phyloP scores from a whole-genome alignment of 2,329 filamentous ascomycete genomes.

The Emmonsiellopsis sp. region DNA sequence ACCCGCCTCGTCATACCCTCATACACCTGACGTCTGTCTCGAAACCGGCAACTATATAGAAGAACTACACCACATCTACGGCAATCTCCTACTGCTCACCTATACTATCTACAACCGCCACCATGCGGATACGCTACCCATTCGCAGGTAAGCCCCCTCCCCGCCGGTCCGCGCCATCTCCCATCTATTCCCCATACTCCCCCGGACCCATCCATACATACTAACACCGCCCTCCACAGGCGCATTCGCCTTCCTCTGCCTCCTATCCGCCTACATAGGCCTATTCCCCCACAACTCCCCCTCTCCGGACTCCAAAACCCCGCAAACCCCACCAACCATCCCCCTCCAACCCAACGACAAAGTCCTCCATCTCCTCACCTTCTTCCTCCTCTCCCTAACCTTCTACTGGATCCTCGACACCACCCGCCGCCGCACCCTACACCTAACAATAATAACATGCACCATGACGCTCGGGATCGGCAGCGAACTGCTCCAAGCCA shows the following conservation, averaged over 20 bases:
- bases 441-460: slow-evolving; percentile 74
- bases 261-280: slow-evolving; percentile 70
- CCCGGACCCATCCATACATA: slow-evolving; percentile 7
- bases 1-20: background rate
- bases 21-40: background rate
- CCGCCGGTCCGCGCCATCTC: background rate
- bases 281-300: slow-evolving; percentile 49
- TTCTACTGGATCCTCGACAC: slow-evolving; percentile 99
- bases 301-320: slow-evolving; percentile 15
- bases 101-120: slow-evolving; percentile 9
- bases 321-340: slow-evolving; percentile 30
- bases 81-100: background rate
- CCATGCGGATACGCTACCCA: slow-evolving; percentile 77
- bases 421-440: slow-evolving; percentile 70
- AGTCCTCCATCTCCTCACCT: slow-evolving; percentile 73
- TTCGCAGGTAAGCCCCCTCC: slow-evolving; percentile 61
- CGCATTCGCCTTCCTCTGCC: slow-evolving; percentile 57
- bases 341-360: slow-evolving; percentile 71
- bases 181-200: background rate
- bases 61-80: too few species aligned
- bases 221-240: slow-evolving; percentile 38
- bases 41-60: too few species aligned
- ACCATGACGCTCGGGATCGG: slow-evolving; percentile 53
- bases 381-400: slow-evolving; percentile 72
- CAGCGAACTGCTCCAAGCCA: slow-evolving; percentile 48